phyloP scores from a whole-genome alignment of 2,329 filamentous ascomycete genomes.

The Colletotrichum sp. region DNA sequence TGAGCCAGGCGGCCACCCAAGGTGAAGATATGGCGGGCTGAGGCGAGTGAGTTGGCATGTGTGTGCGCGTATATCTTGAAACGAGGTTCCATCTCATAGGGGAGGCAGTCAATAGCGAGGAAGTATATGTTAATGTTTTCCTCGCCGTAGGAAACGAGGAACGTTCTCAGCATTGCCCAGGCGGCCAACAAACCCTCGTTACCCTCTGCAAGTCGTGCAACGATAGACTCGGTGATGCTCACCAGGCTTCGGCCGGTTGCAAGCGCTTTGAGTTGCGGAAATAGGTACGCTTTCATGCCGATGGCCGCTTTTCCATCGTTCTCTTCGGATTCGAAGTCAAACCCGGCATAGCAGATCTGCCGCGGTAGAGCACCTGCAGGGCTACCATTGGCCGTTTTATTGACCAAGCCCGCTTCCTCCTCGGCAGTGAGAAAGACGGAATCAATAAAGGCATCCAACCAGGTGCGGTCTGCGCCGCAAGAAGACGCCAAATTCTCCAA shows the following conservation, averaged over 20 bases:
- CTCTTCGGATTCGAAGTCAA: background rate
- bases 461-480: background rate
- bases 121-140: background rate
- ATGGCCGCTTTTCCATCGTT: background rate
- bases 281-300: constrained; percentile 7
- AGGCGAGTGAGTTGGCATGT: background rate
- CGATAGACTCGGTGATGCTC: background rate
- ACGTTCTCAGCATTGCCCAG: background rate
- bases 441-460: background rate
- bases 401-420: background rate
- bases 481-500: background rate
- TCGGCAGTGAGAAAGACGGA: background rate
- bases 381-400: background rate
- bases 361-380: background rate
- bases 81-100: background rate
- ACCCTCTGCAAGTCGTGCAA: background rate
- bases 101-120: background rate
- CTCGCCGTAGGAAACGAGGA: background rate
- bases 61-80: background rate
- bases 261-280: constrained; percentile 5
- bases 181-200: background rate
- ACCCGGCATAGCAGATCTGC: background rate
- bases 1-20: background rate
- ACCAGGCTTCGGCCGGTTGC: background rate
- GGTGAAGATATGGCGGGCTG: background rate